Evolutionary conservation across 2,329 filamentous ascomycete genomes (phyloP), one percentile per base, ranked within the genome.

Genomic region (Albophoma yamanashiensis): DNA sequence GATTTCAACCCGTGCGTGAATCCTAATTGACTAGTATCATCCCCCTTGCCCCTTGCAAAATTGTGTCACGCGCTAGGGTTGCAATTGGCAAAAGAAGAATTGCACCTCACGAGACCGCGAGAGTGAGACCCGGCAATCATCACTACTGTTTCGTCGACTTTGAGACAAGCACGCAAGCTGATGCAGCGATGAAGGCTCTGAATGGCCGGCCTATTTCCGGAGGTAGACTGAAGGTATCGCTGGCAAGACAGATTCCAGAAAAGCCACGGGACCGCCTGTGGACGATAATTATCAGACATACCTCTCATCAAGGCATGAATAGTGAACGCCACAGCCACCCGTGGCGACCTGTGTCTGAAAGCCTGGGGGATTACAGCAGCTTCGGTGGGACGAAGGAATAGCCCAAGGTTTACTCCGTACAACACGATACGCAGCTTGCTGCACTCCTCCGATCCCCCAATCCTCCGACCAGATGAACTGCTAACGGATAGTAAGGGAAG

Each of bases 111-210:
- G 84, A 75, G 67, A 83, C 72, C 67, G 86, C 78, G 61, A 75
- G 74, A 34, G 70, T 74, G n/a, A 75, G 76, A 47, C 74, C 77
- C 0, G 83, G 82, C 38, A 79, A 83, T 63, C 78, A 84, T 67
- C 81, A 87, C 71, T 88, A 84, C 70, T 83, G 83, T 65, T 88
- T 88, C 61, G 82, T 88, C n/a, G 84, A 88, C 65, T 79, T 88
- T 60, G 75, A 74, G 56, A 82, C 77, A 7, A 68, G 73, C 0
- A 78, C 84, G 58, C 80, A 87, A 62, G 83, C 82, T 0, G 70
- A 78, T 40, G 71, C 71, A 12, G 85, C 83, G 27, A 75, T 82
- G 1, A 66, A 64, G 36, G 53, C 64, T 1, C 64, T 72, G 0
- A 61, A 70, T 25, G 69, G 68, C 3, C 65, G 59, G 22, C 40